Evolutionary conservation across 352 stramenopile genomes (phyloP), one percentile per base, ranked within the genome.

Genomic region (Phytophthora citricola): DNA sequence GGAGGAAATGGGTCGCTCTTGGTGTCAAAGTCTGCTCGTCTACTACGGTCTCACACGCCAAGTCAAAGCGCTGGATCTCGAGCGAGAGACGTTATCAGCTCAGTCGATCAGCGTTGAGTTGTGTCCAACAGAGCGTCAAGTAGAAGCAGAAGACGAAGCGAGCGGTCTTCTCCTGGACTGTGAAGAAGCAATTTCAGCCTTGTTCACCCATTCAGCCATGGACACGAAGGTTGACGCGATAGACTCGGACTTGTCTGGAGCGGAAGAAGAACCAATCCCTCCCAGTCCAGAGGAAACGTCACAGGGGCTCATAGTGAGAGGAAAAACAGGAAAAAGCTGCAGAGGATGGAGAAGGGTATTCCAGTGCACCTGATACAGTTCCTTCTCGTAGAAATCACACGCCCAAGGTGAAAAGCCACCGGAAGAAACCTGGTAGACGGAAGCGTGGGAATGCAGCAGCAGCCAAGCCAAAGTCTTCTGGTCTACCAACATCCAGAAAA

Each of bases 21-120:
- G 84, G 85, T 94, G 87, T 38, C 74, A 92, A 50, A 93, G 81
- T 51, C 56, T 94, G 45, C 49, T 94, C 20, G 64, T 92, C 11
- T 94, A 93, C 59, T 92, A 91, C 48, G 74, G 79, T 6, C 56
- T 94, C 43, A 73, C 87, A 1, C 39, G 38, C 1, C 61, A 90
- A 43, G 75, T 92, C 11, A 81, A 79, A 17, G 68, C 43, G 4
- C 51, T 85, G 9, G 77, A 90, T 10, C 38, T 17, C 0, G 52
- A 71, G 29, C 63, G 52, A 8, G 41, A 63, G 31, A 58, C 32
- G 15, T 17, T 40, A 59, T 15, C 45, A 41, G 41, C 12, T 20
- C 26, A 36, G 31, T 36, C 31, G 31, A 53, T 9, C 41, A 62
- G 32, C 57, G 68, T 40, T 14, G 15, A 1, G 38, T 44, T 36